Evolutionary conservation across 345 rosid genomes (phyloP).

Genomic region (Carallia pectinifolia): DNA sequence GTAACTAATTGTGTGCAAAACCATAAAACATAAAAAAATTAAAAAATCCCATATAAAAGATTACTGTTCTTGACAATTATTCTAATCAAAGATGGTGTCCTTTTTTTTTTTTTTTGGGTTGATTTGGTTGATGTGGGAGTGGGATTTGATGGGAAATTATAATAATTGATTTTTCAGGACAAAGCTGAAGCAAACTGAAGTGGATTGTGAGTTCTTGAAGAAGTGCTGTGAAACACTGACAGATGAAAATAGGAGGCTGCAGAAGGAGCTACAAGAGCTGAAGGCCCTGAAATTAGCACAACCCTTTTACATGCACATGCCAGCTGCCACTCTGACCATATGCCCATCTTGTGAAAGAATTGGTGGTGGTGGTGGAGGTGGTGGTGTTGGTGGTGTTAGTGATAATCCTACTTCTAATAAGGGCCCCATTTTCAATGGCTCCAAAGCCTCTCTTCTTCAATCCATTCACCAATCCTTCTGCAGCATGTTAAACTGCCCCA

Average conservation of each 20-base stretch:
- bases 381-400: constrained; percentile 18
- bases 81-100: too few relatives aligned
- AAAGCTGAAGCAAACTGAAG: constrained; percentile 34
- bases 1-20: constrained; percentile 25
- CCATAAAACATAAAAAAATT: constrained; percentile 4
- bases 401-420: constrained; percentile 22
- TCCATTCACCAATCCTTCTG: constrained; percentile 75
- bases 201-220: constrained; percentile 32
- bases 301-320: constrained; percentile 33
- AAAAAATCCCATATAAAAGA: constrained; percentile 9
- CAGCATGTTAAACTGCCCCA: constrained; percentile 56
- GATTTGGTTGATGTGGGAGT: not conserved
- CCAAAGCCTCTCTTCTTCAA: constrained; percentile 61
- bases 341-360: constrained; percentile 54
- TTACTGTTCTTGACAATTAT: too few relatives aligned
- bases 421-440: constrained; percentile 46
- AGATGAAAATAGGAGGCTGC: constrained; percentile 31
- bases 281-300: constrained; percentile 29
- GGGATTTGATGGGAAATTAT: not conserved
- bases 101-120: not conserved
- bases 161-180: constrained; percentile 17
- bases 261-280: constrained; percentile 24
- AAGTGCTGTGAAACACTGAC: constrained; percentile 28
- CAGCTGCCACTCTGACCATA: constrained; percentile 31
- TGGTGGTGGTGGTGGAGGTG: constrained; percentile 36